Evolutionary conservation across 75 land plant species (phyloP).

Genomic region (Gnetum montanum): DNA sequence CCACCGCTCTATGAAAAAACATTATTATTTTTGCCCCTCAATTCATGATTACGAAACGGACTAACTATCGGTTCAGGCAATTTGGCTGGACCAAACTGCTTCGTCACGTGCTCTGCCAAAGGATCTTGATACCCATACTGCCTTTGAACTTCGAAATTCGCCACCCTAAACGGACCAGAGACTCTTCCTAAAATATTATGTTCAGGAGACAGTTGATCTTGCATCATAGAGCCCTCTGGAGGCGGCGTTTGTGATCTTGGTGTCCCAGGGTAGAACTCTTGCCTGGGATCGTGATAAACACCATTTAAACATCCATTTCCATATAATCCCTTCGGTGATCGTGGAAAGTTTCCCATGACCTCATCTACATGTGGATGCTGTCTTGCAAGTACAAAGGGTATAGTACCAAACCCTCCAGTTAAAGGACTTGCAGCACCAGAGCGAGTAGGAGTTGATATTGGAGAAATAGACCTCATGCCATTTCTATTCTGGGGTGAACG

Average conservation of each 20-base stretch:
- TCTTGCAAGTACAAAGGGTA: constrained; percentile 27
- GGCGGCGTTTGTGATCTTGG: neutral
- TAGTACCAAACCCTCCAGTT: constrained; percentile 53
- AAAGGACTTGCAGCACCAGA: constrained; percentile 78
- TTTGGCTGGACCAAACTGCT: constrained; percentile 12
- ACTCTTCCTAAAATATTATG: constrained; percentile 21
- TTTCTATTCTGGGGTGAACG: constrained; percentile 52
- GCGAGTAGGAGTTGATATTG: constrained; percentile 51
- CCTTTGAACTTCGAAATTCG: constrained; percentile 8
- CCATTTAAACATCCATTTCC: constrained; percentile 11
- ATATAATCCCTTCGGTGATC: constrained; percentile 13
- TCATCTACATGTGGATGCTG: constrained; percentile 23
- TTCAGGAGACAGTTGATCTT: constrained; percentile 19
- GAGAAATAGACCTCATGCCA: constrained; percentile 53
- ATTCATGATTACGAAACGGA: too few species aligned
- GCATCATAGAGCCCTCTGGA: constrained; percentile 18
- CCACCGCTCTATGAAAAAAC: too few species aligned
- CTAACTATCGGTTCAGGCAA: too few species aligned
- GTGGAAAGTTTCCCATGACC: constrained; percentile 18
- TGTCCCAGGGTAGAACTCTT: constrained; percentile 8
- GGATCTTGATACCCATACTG: constrained; percentile 20
- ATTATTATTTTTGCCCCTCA: too few species aligned
- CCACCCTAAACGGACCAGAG: constrained; percentile 16
- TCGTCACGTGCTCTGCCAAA: constrained; percentile 9
- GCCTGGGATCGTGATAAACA: constrained; percentile 11